Percentiles rank a stretch among this genome's conserved stretches.
Conservation (phyloP, 2,329 filamentous ascomycete species). For the Colletotrichum spaethianum region DNA sequence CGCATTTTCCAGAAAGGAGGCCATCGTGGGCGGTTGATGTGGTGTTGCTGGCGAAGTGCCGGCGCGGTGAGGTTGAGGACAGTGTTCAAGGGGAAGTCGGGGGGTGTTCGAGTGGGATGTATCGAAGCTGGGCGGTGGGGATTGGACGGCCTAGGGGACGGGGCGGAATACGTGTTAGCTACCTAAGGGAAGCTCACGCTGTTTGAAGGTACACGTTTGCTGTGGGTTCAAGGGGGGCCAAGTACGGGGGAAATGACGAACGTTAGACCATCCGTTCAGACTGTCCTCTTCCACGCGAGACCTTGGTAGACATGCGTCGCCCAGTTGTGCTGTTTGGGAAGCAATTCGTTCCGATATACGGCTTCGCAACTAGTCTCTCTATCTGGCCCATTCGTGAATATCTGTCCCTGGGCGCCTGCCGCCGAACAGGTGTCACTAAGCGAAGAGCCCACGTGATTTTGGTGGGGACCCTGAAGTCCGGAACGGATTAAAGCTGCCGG, state of each 20-base stretch:
- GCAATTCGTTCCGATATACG: conserved; percentile 27
- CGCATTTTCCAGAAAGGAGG: conserved; percentile 92
- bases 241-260: conserved; percentile 1
- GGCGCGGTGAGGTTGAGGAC: conserved; percentile 43
- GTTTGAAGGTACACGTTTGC: conserved; percentile 8
- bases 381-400: conserved; percentile 52
- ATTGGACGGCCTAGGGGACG: conserved; percentile 41
- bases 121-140: conserved; percentile 42
- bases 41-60: conserved; percentile 42
- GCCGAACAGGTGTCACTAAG: conserved; percentile 60
- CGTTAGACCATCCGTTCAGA: conserved; percentile 32
- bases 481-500: conserved; percentile 39
- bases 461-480: conserved; percentile 27
- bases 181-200: conserved; percentile 34
- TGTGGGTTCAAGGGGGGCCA: conserved; percentile 2
- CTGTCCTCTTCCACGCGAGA: conserved; percentile 33
- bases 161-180: conserved; percentile 42
- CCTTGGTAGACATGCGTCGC: conserved; percentile 32
- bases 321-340: conserved; percentile 45
- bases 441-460: conserved; percentile 51
- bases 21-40: conserved; percentile 74
- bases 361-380: conserved; percentile 40
- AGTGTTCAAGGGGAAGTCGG: conserved; percentile 36
- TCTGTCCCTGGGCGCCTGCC: conserved; percentile 53
- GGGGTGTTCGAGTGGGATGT: conserved; percentile 39